Conservation (phyloP, 352 stramenopile species). For the Phytophthora palmivora region DNA sequence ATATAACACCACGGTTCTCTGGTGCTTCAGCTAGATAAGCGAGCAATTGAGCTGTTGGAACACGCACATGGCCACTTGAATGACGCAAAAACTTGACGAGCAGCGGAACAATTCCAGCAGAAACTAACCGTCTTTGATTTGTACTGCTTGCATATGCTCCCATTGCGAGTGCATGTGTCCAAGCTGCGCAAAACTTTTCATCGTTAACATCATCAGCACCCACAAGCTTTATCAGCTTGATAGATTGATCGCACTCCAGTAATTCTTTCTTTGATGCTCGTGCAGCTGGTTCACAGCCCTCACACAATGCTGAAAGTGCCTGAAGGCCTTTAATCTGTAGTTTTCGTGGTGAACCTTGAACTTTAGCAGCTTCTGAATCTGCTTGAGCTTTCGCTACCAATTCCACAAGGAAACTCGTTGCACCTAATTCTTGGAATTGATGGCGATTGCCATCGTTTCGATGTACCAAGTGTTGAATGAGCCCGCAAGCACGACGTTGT, state of each 20-base stretch:
- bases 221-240: conserved; percentile 46
- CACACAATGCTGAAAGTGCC: conserved; percentile 56
- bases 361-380: neutral
- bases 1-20: conserved; percentile 54
- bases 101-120: conserved; percentile 44
- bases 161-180: conserved; percentile 58
- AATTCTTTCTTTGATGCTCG: conserved; percentile 66
- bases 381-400: conserved; percentile 24
- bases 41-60: conserved; percentile 55
- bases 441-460: conserved; percentile 54
- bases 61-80: conserved; percentile 20
- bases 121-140: conserved; percentile 60
- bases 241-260: conserved; percentile 58
- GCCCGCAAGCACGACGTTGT: conserved; percentile 42
- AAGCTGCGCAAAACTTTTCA: conserved; percentile 47
- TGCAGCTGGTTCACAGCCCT: conserved; percentile 33
- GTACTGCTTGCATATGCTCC: conserved; percentile 41
- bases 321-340: conserved; percentile 60
- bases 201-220: conserved; percentile 21
- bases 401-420: conserved; percentile 44
- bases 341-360: conserved; percentile 18
- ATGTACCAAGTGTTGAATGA: conserved; percentile 61
- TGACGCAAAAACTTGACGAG: conserved; percentile 46
- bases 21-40: conserved; percentile 52
- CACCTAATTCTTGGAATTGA: conserved; percentile 62